Conservation (phyloP, 2,329 filamentous ascomycete species). For the Sordariomycetes sp. region DNA sequence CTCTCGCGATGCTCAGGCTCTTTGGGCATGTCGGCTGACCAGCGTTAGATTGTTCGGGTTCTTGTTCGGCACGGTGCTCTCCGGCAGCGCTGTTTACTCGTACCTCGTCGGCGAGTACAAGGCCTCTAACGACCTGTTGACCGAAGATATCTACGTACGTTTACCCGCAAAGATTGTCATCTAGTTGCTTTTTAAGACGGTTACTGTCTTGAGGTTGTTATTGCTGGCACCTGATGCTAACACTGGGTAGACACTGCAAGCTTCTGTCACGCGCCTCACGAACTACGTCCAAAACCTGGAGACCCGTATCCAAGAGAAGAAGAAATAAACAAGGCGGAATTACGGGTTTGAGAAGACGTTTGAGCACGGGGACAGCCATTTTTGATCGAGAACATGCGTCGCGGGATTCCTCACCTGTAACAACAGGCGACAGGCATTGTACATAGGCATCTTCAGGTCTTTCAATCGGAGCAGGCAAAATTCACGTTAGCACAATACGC, state of each 20-base stretch:
- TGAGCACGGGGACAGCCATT: too few relatives aligned
- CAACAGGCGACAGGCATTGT: too few relatives aligned
- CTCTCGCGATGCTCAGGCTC: conserved; percentile 9
- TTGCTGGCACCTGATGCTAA: too few relatives aligned
- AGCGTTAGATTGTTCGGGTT: conserved; percentile 73
- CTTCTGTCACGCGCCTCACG: conserved; percentile 77
- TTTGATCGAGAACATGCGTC: background rate
- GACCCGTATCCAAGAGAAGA: conserved; percentile 67
- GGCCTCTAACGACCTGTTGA: conserved; percentile 84
- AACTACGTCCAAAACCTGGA: conserved; percentile 76
- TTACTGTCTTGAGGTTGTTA: background rate
- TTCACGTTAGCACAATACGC: too few relatives aligned
- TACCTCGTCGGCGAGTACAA: conserved; percentile 93
- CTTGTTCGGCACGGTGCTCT: conserved; percentile 71
- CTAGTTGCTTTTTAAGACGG: too few relatives aligned
- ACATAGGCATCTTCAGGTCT: too few relatives aligned
- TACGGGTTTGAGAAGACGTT: too few relatives aligned
- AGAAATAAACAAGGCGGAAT: conserved; percentile 39
- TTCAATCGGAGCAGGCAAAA: too few relatives aligned
- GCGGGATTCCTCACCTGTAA: background rate
- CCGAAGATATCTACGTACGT: conserved; percentile 92
- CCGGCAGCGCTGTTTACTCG: conserved; percentile 78
- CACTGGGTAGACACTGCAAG: conserved; percentile 63
- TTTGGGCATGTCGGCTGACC: conserved; percentile 1
- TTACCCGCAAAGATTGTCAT: too few relatives aligned